phyloP scores from a whole-genome alignment of 129 eudicot genomes.

The Logfia minima region DNA sequence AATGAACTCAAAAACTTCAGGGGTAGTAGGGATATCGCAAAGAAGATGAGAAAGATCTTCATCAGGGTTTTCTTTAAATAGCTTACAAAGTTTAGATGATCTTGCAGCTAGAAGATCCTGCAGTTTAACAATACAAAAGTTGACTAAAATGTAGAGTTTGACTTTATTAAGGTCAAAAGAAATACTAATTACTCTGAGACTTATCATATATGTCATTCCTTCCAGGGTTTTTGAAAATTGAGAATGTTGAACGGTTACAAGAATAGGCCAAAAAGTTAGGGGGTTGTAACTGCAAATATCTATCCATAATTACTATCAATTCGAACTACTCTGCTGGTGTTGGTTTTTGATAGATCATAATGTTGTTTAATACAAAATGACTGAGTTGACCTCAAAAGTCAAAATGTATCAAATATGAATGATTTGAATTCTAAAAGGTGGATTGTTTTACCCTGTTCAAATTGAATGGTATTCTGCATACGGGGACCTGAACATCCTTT shows the following conservation, averaged over 20 bases:
- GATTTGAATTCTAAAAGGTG: conserved; percentile 6
- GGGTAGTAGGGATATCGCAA: neutral
- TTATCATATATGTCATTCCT: neutral
- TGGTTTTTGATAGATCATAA: neutral
- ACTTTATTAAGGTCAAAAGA: neutral
- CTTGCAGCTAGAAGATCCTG: conserved; percentile 16
- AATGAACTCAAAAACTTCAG: neutral
- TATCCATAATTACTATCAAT: too few relatives aligned
- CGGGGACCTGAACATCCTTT: conserved; percentile 26
- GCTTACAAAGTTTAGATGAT: conserved; percentile 9
- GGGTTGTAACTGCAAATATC: too few relatives aligned
- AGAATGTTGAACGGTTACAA: too few relatives aligned
- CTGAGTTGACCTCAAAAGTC: conserved; percentile 25
- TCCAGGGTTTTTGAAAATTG: too few relatives aligned
- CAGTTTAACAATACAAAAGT: neutral
- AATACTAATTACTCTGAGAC: neutral
- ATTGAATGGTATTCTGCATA: conserved; percentile 27
- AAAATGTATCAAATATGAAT: neutral
- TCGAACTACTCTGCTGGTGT: too few relatives aligned
- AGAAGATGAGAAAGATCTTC: conserved; percentile 21
- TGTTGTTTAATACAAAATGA: neutral
- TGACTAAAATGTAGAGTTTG: neutral
- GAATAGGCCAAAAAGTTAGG: too few relatives aligned
- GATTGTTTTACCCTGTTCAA: conserved; percentile 30
- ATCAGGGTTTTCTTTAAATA: conserved; percentile 9